Evolutionary conservation across 176 grass and related monocot species (phyloP).

Genomic region (Avena insularis): DNA sequence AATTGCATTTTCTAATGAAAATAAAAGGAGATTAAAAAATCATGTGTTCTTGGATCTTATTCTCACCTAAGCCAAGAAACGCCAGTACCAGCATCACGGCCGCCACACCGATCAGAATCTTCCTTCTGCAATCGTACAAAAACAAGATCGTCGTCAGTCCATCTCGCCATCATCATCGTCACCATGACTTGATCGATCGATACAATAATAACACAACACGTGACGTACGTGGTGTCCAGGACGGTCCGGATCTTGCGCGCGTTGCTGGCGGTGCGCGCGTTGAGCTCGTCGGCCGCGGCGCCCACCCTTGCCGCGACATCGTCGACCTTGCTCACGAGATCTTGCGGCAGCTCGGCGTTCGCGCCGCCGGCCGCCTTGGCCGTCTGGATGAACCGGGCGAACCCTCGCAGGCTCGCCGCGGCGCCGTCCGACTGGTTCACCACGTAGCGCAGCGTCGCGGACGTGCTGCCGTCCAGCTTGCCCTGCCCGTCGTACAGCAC

Average conservation of each 20-base stretch:
- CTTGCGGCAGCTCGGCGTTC: constrained; percentile 17
- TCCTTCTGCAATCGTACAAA: constrained; percentile 49
- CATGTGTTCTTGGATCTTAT: neutral
- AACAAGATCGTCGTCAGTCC: neutral
- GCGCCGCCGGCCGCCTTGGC: constrained; percentile 57
- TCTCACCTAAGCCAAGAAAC: constrained; percentile 73
- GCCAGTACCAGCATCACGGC: constrained; percentile 65
- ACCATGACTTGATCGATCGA: neutral
- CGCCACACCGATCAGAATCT: constrained; percentile 55
- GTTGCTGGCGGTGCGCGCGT: constrained; percentile 58
- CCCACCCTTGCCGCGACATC: constrained; percentile 33
- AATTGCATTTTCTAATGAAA: too few relatives aligned
- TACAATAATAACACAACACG: neutral
- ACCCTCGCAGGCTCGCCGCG: constrained; percentile 54
- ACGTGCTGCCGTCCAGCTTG: constrained; percentile 60
- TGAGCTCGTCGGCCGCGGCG: constrained; percentile 50
- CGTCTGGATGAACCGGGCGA: constrained; percentile 54
- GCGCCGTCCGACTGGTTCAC: constrained; percentile 60
- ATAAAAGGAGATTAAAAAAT: neutral
- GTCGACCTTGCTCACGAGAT: constrained; percentile 54
- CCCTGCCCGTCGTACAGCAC: constrained; percentile 73
- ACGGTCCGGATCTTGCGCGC: constrained; percentile 60
- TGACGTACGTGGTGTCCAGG: constrained; percentile 58
- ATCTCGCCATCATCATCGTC: neutral
- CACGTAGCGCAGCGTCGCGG: constrained; percentile 66